Base-by-base conservation (phyloP, 257 asterid genomes). In the Petrea volubilis region DNA sequence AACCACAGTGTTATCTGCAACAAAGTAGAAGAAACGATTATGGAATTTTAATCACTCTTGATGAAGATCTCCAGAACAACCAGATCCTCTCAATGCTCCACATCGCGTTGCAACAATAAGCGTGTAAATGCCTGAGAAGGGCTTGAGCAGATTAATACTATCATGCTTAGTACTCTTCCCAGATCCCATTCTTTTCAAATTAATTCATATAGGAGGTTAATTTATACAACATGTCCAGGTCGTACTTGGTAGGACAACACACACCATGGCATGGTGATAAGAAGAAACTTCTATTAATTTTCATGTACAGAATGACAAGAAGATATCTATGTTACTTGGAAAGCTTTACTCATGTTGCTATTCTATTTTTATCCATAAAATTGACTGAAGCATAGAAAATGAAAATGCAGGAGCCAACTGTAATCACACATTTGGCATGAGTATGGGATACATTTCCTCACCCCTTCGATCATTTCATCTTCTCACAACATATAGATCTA, bases 1-100 rank as follows among this genome's bases (percentile, higher is more conserved):
- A 91, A 74, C 99, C 99, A 94, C 70, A 94, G 74, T 34, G 76
- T 76, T 46, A 94, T 78, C 99, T 94, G 90, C 80, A 79, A 70
- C 56, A 64, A 59, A 55, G 77, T 67, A 62, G 23, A 69, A 68
- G 52, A 68, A 64, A 62, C 50, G 49, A 52, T 80, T 46, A 66
- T 61, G 52, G n/a, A 17, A 50, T 17, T 47, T 28, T 7, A 44
- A 15, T 59, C 4, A 7, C 31, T 64, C 50, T 20, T 31, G 1
- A 38, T 12, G 13, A 11, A 44, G 44, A 34, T 46, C 66, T 36
- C 60, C 20, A n/a, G 50, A 70, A 46, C 58, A 56, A 75, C 20
- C 62, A 60, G 24, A 20, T 56, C 64, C 31, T 25, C 6, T 34
- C 36, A 27, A 14, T 3, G 7, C 44, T 50, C 40, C 49, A 56